Percentiles rank a stretch among this genome's conserved stretches.
Evolutionary conservation across 345 rosid species (phyloP).

Genomic region (Sonneratia caseolaris): DNA sequence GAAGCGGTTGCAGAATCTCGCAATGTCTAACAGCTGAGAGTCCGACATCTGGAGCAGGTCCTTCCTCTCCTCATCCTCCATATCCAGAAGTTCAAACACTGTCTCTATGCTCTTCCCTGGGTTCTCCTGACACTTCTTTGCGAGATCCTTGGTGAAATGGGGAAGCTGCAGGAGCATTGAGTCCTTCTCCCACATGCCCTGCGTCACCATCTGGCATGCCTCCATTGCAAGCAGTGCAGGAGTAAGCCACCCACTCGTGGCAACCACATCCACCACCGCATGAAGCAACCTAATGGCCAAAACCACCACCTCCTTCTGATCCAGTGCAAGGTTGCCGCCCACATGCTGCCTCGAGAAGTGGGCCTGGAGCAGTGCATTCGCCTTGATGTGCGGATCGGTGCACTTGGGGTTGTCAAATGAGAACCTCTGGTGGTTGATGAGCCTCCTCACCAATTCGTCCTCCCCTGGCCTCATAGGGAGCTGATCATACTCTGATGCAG

Average conservation of each 20-base stretch:
- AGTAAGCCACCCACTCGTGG: constrained; percentile 84
- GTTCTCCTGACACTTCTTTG: constrained; percentile 73
- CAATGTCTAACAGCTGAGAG: constrained; percentile 59
- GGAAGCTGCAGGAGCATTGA: constrained; percentile 89
- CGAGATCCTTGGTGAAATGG: constrained; percentile 76
- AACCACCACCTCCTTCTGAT: constrained; percentile 76
- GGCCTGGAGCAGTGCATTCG: constrained; percentile 83
- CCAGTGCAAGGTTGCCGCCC: constrained; percentile 63
- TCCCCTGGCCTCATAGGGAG: constrained; percentile 82
- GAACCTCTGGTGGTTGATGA: constrained; percentile 86
- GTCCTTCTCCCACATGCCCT: constrained; percentile 95
- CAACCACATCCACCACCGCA: constrained; percentile 84
- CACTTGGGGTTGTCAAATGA: constrained; percentile 69
- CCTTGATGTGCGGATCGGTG: constrained; percentile 80
- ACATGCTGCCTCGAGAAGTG: constrained; percentile 78
- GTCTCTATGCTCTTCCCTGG: constrained; percentile 70
- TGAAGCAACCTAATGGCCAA: constrained; percentile 72
- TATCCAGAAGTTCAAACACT: constrained; percentile 75
- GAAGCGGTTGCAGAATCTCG: constrained; percentile 73
- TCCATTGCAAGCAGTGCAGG: constrained; percentile 90
- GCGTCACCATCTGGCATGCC: constrained; percentile 92
- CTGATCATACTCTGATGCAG: constrained; percentile 79
- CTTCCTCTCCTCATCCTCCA: constrained; percentile 77
- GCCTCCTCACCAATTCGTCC: constrained; percentile 65
- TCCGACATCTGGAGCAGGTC: constrained; percentile 72